Evolutionary conservation across 2,329 filamentous ascomycete species (phyloP), one percentile per base, ranked within the genome.

Genomic region (Acephala macrosclerotiorum): DNA sequence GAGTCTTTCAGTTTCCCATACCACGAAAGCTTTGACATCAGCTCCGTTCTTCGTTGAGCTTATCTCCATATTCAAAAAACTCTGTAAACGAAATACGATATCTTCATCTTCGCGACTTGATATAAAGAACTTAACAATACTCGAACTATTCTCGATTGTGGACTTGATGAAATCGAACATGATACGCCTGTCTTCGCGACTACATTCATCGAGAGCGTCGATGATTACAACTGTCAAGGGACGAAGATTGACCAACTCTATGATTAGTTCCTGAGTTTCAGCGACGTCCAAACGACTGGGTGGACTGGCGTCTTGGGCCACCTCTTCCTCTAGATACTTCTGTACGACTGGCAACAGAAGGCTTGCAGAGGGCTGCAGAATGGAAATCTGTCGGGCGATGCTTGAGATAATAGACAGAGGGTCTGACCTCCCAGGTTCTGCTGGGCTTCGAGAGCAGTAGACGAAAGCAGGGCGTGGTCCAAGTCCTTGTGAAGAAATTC

Each of bases 61-160:
- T 22, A 69, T 26, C n/a, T 63, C 56, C 16, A 67, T 25, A 64
- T 69, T 58, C 22, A 49, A 63, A 16, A 25, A 56, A 20, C 56
- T 26, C 18, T 38, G 20, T 20, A 68, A 42, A 42, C 56, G 59
- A 18, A 20, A 63, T 2, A 66, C 56, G 58, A 68, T 65, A 40
- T 68, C 63, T 40, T 57, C 11, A 56, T 67, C 62, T 29, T 65
- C 22, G 25, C 65, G 61, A 60, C 65, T 69, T 29, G 65, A 61
- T 14, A 69, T 35, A 51, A 69, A 65, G 26, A 67, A 60, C 56
- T 69, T 69, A 14, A 69, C 62, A n/a, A 69, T 16, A 45, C 56
- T 60, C 25, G 45, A 16, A 16, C 62, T 62, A 20, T 65, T 25
- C 35, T 38, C 25, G 22, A 69, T 26, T 38, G 67, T 65, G n/a